Conservation (phyloP, 2,329 filamentous ascomycete genomes). For the Cladosporium sp. region DNA sequence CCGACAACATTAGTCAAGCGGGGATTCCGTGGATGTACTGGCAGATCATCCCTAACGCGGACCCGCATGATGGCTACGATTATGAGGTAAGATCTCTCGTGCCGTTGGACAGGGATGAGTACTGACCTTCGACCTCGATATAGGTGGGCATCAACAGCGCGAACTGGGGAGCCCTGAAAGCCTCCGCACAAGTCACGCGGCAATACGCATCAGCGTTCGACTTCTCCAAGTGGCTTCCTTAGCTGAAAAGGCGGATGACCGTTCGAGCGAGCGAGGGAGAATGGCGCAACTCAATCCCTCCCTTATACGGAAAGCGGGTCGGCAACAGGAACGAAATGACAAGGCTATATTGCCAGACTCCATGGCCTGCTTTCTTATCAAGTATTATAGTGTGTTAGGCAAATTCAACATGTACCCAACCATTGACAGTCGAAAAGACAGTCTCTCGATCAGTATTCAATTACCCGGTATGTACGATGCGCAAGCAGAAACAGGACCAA, state of each 20-base stretch:
- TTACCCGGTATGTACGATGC: too few relatives aligned
- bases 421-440: too few relatives aligned
- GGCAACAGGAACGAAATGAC: too few relatives aligned
- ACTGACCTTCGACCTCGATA: not conserved
- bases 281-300: too few relatives aligned
- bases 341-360: too few relatives aligned
- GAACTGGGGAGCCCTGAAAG: constrained; percentile 29
- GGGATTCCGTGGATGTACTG: constrained; percentile 40
- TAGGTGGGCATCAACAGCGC: constrained; percentile 23
- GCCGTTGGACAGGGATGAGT: not conserved
- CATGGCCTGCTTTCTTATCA: too few relatives aligned
- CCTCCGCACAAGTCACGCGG: not conserved
- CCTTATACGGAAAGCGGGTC: too few relatives aligned
- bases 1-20: constrained; percentile 30
- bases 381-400: not conserved
- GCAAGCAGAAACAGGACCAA: too few relatives aligned
- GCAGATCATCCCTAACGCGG: constrained; percentile 38
- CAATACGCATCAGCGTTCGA: constrained; percentile 20
- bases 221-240: constrained; percentile 19
- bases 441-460: not conserved
- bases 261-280: too few relatives aligned
- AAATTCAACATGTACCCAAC: not conserved
- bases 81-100: constrained; percentile 33
- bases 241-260: not conserved
- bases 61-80: constrained; percentile 36